Base-by-base conservation (phyloP, 1,284 basidiomycete genomes). In the Rhodofomes roseus region DNA sequence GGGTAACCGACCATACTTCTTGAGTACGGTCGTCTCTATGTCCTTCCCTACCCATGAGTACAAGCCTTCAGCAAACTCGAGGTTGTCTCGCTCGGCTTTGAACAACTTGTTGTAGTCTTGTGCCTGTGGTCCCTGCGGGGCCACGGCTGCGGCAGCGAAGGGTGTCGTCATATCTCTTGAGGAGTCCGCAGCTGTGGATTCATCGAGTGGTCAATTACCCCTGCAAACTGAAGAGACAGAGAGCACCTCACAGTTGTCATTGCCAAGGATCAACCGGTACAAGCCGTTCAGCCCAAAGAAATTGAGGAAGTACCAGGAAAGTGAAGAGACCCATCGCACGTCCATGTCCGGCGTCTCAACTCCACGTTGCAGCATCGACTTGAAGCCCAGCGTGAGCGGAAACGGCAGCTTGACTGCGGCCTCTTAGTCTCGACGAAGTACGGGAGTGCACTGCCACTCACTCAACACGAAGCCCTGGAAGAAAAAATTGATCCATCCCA, bases 401-500 rank as follows among this genome's bases (percentile, higher is more conserved):
- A 99, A 99, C 0, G 97, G 97, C 0, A 99, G 79, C 71, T 96
- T 96, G 75, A 98, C 95, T 96, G 70, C 58, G 43, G 20, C 43
- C 14, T 20, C 27, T 54, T 36, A 37, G 20, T 20, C 4, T 25
- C 22, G 23, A 25, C 18, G n/a, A 23, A 37, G 5, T 36, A 36
- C 20, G 16, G 34, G 27, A 4, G 25, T 36, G 12, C 29, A 51
- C 25, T 48, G 31, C 9, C 23, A 87, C 94, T 74, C 73, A 98
- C 96, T 97, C 61, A 98, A 83, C 56, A 99, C 92, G 73, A 99
- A 98, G 36, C 96, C 96, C 65, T 94, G 92, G 79, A 99, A 99
- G 86, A 99, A 99, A 75, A 96, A 96, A 76, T 96, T 98, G 79
- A 99, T 97, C 93, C 97, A 99, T 63, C 96, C 96, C 97, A 99